Evolutionary conservation across 2,329 filamentous ascomycete species (phyloP).

Genomic region (Thielaviopsis euricoi): DNA sequence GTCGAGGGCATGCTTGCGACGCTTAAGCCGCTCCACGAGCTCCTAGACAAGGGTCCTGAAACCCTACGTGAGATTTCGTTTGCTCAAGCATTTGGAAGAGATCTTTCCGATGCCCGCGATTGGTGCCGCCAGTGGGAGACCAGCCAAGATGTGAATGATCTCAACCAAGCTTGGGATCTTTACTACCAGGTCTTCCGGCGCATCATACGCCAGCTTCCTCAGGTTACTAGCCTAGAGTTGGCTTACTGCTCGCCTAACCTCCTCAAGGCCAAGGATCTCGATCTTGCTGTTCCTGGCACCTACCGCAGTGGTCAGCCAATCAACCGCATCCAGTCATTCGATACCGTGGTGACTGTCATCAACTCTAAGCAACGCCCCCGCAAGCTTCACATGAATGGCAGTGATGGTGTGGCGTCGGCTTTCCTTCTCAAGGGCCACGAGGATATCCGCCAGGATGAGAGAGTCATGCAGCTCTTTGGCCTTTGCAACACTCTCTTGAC

Average conservation of each 20-base stretch:
- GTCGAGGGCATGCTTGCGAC: conserved; percentile 94
- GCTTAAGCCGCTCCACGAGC: conserved; percentile 76
- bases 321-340: conserved; percentile 76
- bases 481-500: conserved; percentile 89
- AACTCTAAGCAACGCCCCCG: conserved; percentile 92
- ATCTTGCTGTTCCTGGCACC: conserved; percentile 88
- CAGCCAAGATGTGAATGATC: conserved; percentile 78
- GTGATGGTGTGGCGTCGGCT: conserved; percentile 72
- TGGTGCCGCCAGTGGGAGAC: conserved; percentile 88
- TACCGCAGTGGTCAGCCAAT: conserved; percentile 67
- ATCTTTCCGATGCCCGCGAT: conserved; percentile 84
- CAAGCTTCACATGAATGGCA: conserved; percentile 75
- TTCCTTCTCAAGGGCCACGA: conserved; percentile 97
- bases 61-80: conserved; percentile 94
- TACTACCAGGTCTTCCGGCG: conserved; percentile 98
- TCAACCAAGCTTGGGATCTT: conserved; percentile 97
- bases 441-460: conserved; percentile 95
- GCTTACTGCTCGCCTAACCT: conserved; percentile 95
- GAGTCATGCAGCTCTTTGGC: conserved; percentile 98
- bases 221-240: conserved; percentile 81
- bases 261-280: conserved; percentile 67
- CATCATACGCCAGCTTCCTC: conserved; percentile 82
- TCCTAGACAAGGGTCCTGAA: conserved; percentile 79
- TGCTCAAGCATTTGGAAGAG: conserved; percentile 88
- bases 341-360: conserved; percentile 79